These are phyloP conservation scores for Lecanosticta acicola DNA, from an alignment of 2,329 filamentous ascomycete genomes.

Conservation along the genomic window DNA sequence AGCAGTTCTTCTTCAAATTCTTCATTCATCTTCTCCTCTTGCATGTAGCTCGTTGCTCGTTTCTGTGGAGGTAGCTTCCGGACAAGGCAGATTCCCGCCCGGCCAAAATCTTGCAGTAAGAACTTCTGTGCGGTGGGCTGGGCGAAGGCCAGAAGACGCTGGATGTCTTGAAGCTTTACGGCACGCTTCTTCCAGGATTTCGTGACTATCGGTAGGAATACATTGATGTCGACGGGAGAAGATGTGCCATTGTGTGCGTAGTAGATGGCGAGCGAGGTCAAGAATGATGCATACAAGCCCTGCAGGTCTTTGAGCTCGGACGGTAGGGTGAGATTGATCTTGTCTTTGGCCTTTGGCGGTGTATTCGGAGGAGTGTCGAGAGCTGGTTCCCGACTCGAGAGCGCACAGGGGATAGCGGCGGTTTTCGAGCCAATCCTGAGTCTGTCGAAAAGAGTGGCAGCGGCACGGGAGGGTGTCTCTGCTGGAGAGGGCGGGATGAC, in stretches of 20 bases:
- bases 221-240: constrained; percentile 39
- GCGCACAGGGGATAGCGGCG: constrained; percentile 17
- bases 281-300: constrained; percentile 45
- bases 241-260: constrained; percentile 46
- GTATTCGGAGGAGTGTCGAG: constrained; percentile 32
- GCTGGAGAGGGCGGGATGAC: constrained; percentile 26
- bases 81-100: constrained; percentile 26
- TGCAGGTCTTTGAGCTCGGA: constrained; percentile 40
- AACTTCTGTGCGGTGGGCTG: constrained; percentile 19
- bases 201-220: constrained; percentile 38
- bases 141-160: constrained; percentile 41
- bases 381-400: constrained; percentile 15
- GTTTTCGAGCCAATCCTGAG: constrained; percentile 26
- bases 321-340: constrained; percentile 31
- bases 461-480: constrained; percentile 33
- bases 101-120: constrained; percentile 26
- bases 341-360: constrained; percentile 18
- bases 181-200: constrained; percentile 43
- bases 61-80: constrained; percentile 14
- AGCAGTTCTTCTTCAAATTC: constrained; percentile 47
- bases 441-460: constrained; percentile 32
- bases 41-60: constrained; percentile 25
- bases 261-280: constrained; percentile 46
- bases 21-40: constrained; percentile 40
- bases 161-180: constrained; percentile 43